Evolutionary conservation across 495 filamentous ascomycete species (phyloP), one percentile per base, ranked within the genome.

Genomic region (Paragyromitra xinjiangensis): DNA sequence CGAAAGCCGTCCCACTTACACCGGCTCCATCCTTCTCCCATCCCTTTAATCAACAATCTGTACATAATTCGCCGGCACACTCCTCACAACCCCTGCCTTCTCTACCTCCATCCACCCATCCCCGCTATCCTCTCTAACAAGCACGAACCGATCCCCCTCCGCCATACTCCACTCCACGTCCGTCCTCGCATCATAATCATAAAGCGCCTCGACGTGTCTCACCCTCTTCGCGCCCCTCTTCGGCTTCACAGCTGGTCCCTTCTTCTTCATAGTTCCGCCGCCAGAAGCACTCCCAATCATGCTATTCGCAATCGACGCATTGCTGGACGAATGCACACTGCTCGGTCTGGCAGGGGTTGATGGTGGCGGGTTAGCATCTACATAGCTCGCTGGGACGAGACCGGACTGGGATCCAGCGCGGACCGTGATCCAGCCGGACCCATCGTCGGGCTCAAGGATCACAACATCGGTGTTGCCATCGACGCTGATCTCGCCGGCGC

Each of bases 21-120:
- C 73, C 1, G 16, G 74, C 12, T 71, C 77, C n/a, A 81, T 14
- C 69, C 67, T 76, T 82, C 79, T 26, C 75, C 39, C 19, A 70
- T 75, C n/a, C 58, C 26, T 37, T 79, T 82, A 24, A 82, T 82
- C 80, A 11, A 82, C 75, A 59, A 79, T 76, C 80, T 82, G 12
- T 65, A 65, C 51, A 64, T 19, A 29, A 14, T 26, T 19, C n/a
- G 39, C 81, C 39, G 78, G 63, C 24, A 78, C 29, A 16, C 50
- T 19, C 26, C 53, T 42, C 14, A 40, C 59, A n/a, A 88, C 84
- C n/a, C 95, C 95, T 29, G 91, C 92, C 75, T 91, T 91, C 86
- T 98, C 95, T 14, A 99, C 95, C 85, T 98, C 95, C 9, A 91
- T 93, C 95, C 95, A 99, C 14, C 95, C 95, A 85, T 98, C 95